Conservation (phyloP, 1,284 basidiomycete species). For the Tylopilus sp. region DNA sequence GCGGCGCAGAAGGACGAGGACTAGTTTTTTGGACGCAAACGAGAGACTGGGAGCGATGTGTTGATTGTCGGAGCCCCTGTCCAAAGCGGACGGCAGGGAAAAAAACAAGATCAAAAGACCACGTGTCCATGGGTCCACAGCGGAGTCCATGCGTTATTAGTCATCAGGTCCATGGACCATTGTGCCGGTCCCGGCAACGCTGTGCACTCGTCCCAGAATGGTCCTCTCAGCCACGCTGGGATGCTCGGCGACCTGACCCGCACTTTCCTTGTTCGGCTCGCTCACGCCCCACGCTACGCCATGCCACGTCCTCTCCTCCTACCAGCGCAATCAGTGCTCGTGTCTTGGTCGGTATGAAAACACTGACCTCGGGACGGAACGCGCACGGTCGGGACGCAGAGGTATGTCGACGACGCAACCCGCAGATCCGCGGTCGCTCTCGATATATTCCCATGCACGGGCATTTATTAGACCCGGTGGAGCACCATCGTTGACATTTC, state of each 20-base stretch:
- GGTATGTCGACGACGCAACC: conserved; percentile 7
- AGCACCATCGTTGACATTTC: conserved; percentile 20
- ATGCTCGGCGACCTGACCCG: too few species aligned
- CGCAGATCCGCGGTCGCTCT: conserved; percentile 32
- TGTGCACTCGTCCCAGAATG: not conserved
- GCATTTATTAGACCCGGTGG: conserved; percentile 20
- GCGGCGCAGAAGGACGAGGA: conserved; percentile 7
- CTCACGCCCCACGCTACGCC: conserved; percentile 9
- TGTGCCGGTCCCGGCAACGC: conserved; percentile 20
- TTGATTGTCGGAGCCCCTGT: conserved; percentile 39
- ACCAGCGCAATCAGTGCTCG: conserved; percentile 13
- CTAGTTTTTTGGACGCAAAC: conserved; percentile 17
- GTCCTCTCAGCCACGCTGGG: not conserved
- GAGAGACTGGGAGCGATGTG: conserved; percentile 26
- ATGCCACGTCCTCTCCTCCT: not conserved
- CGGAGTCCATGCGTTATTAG: conserved; percentile 10
- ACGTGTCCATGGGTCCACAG: conserved; percentile 28
- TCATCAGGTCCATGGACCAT: conserved; percentile 31
- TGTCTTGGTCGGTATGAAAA: not conserved
- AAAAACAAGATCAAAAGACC: conserved; percentile 35
- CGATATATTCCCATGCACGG: conserved; percentile 28
- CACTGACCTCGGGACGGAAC: conserved; percentile 16
- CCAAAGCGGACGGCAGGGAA: conserved; percentile 35
- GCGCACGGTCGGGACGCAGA: conserved; percentile 3
- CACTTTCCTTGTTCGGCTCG: conserved; percentile 12